Evolutionary conservation across 179 eudicot species (phyloP).

Genomic region (Camellia oleifera): DNA sequence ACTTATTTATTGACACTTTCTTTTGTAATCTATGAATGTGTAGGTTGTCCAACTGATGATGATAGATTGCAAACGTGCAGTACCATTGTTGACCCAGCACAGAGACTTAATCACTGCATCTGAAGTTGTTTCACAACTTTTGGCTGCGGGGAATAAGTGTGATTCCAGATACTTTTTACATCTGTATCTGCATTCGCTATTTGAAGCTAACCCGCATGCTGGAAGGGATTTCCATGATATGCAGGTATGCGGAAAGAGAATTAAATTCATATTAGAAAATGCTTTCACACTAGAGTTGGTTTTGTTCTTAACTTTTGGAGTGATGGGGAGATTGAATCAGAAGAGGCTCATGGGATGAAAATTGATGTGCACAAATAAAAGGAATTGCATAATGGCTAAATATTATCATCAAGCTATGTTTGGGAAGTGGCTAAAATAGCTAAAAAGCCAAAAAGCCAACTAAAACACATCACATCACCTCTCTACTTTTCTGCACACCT

Average conservation of each 20-base stretch:
- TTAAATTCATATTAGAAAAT: background rate
- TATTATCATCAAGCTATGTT: background rate
- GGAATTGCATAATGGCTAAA: too few species aligned
- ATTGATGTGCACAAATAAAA: background rate
- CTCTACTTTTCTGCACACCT: too few species aligned
- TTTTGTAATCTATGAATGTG: constrained; percentile 19
- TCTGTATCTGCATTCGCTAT: constrained; percentile 73
- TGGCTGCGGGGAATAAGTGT: constrained; percentile 58
- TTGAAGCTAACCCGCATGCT: constrained; percentile 82
- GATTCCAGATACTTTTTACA: constrained; percentile 68
- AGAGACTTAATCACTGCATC: constrained; percentile 71
- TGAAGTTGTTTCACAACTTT: constrained; percentile 84
- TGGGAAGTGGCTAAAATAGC: too few species aligned
- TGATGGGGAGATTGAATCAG: background rate
- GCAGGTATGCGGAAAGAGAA: constrained; percentile 55
- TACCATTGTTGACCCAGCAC: constrained; percentile 68
- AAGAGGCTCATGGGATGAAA: constrained; percentile 1
- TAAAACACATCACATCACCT: too few species aligned
- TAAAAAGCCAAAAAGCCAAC: too few species aligned
- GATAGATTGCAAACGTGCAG: constrained; percentile 79
- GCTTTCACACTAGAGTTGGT: background rate
- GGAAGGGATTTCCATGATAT: constrained; percentile 95
- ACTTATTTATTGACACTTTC: background rate
- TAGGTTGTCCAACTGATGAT: constrained; percentile 92
- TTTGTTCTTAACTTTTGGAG: too few species aligned